Evolutionary conservation across 108 stramenopile genomes (phyloP).

Genomic region (Phaeodactylum tricornutum): DNA sequence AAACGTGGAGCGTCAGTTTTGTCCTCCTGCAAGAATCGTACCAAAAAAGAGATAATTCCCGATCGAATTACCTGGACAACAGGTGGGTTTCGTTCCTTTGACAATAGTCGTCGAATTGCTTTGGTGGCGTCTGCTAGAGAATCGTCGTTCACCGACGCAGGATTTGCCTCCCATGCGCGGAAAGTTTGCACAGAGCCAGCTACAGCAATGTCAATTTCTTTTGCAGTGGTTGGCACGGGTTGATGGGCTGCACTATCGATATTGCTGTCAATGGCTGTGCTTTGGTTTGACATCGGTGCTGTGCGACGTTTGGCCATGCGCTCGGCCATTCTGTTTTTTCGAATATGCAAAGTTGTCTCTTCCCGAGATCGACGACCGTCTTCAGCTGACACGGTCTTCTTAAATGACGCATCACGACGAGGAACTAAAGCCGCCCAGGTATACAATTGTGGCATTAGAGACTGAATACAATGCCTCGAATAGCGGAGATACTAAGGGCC

Average conservation of each 20-base stretch:
- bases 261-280: conserved; percentile 4
- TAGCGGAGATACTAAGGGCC: too few relatives aligned
- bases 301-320: conserved; percentile 47
- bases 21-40: conserved; percentile 44
- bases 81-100: conserved; percentile 74
- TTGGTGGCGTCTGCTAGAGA: conserved; percentile 31
- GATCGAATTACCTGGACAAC: conserved; percentile 62
- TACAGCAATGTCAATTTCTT: conserved; percentile 3
- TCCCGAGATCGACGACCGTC: conserved; percentile 56
- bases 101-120: conserved; percentile 77
- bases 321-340: conserved; percentile 73
- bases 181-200: too few relatives aligned
- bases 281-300: neutral
- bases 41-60: conserved; percentile 63
- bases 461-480: too few relatives aligned
- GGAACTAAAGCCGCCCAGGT: too few relatives aligned
- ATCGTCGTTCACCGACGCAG: conserved; percentile 21
- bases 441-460: too few relatives aligned
- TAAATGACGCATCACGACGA: too few relatives aligned
- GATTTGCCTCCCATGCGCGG: conserved; percentile 38
- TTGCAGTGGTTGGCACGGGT: too few relatives aligned
- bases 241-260: neutral
- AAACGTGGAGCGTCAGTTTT: conserved; percentile 31
- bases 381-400: too few relatives aligned
- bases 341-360: conserved; percentile 59